Percentiles rank a stretch among this genome's conserved stretches.
phyloP scores from a whole-genome alignment of 768 basidiomycete genomes.

The Leccinum variicolor region DNA sequence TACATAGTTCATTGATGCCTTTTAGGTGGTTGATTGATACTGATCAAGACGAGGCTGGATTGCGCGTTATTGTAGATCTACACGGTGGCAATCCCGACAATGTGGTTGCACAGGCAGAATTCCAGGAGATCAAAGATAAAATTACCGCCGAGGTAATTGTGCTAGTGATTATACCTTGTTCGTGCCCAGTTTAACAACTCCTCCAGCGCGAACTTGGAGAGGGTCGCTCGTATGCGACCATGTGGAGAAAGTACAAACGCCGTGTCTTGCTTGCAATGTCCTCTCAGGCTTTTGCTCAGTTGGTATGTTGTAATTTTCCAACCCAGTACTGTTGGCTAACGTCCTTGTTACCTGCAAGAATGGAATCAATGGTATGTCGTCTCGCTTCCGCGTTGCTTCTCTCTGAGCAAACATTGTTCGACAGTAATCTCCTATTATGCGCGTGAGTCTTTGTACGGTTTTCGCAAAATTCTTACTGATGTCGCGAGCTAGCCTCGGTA shows the following conservation, averaged over 20 bases:
- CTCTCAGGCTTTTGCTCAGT: constrained; percentile 91
- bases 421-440: constrained; percentile 95
- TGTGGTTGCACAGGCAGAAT: constrained; percentile 73
- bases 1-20: constrained; percentile 1
- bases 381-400: neutral
- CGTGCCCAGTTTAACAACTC: neutral
- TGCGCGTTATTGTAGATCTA: constrained; percentile 83
- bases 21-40: constrained; percentile 86
- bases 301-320: constrained; percentile 50
- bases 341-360: constrained; percentile 48
- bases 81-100: constrained; percentile 79
- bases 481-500: constrained; percentile 60
- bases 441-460: constrained; percentile 49
- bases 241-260: constrained; percentile 88
- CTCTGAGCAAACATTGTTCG: constrained; percentile 1
- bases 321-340: neutral
- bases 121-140: constrained; percentile 82
- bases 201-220: constrained; percentile 71
- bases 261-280: constrained; percentile 93
- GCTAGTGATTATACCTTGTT: neutral
- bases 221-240: constrained; percentile 67
- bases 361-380: constrained; percentile 79
- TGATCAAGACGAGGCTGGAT: constrained; percentile 77
- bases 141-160: constrained; percentile 61
- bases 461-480: constrained; percentile 7